Evolutionary conservation across 768 basidiomycete genomes (phyloP).

Genomic region (Erythrobasidium yunnanense): DNA sequence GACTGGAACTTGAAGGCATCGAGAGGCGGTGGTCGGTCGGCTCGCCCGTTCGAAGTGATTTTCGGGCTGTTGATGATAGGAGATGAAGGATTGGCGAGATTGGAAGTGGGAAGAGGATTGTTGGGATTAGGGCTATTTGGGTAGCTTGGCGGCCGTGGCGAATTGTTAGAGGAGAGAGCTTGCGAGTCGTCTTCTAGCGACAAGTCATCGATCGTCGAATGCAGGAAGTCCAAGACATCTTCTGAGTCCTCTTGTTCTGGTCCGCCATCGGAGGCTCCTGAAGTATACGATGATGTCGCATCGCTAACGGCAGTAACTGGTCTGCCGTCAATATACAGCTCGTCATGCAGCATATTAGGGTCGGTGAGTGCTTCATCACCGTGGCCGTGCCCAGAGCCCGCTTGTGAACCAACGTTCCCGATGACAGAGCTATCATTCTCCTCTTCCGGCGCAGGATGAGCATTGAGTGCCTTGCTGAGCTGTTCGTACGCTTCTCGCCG

Average conservation of each 20-base stretch:
- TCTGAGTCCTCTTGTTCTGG: constrained; percentile 7
- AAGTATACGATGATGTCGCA: constrained; percentile 13
- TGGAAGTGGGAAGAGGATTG: constrained; percentile 57
- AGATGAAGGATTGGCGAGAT: too few species aligned
- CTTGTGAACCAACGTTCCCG: background rate
- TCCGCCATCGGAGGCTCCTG: background rate
- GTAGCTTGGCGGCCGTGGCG: background rate
- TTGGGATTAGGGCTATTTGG: background rate
- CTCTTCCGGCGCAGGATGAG: background rate
- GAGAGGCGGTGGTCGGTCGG: too few species aligned
- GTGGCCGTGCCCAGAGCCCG: background rate
- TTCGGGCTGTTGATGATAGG: too few species aligned
- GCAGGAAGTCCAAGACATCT: constrained; percentile 12
- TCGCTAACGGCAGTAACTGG: constrained; percentile 14
- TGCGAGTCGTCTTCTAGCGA: background rate
- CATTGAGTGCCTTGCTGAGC: background rate
- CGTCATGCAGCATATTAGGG: background rate
- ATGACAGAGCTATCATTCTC: background rate
- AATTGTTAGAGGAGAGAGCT: background rate
- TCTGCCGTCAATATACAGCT: background rate
- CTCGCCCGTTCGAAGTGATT: too few species aligned
- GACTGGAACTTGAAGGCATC: too few species aligned
- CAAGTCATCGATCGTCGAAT: background rate
- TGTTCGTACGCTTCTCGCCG: background rate
- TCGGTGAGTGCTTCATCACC: constrained; percentile 1